Base-by-base conservation (phyloP, 1,139 yeast genomes). In the Suhomyces guaymorum region DNA sequence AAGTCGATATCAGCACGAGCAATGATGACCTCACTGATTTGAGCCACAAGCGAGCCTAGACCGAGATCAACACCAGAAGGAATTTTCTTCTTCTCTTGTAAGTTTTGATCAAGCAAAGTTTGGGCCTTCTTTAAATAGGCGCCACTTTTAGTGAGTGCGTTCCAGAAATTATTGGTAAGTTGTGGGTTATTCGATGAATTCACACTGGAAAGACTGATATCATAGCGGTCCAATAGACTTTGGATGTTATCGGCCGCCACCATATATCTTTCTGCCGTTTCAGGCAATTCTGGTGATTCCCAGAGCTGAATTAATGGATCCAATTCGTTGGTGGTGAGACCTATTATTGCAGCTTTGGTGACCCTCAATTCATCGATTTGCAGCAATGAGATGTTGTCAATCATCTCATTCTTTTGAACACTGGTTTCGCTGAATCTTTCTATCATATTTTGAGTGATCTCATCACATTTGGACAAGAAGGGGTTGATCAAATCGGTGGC, bases 1-100 rank as follows among this genome's bases (percentile, higher is more conserved):
- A 74, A 47, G 35, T 75, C 81, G 5, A 75, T 61, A 49, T 77
- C 82, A 1, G 78, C 69, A 35, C 81, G 55, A 24, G 73, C 78
- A 16, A 75, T 69, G 24, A 66, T 51, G 1, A 75, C 55, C 4
- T 69, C 63, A 42, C 76, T 59, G 2, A 74, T 44, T 39, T 70
- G 73, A 7, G 69, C 58, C 8, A 72, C 59, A 15, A 69, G 42
- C 1, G 58, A 44, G 1, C 75, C 75, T 22, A 66, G 42, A 13
- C 62, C 61, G 26, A 56, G 49, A 19, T 43, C 55, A 9, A 45
- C 51, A 2, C 54, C 52, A 13, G 46, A 44, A 15, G 46, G 49
- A 12, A 48, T 48, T 10, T 39, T 34, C 28, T 41, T 48, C 40
- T 54, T 55, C 29, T 47, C 48, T 5, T 47, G 31, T 8, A 55